Conservation (phyloP, 306 rosid genomes). For the peach (Prunus persica) region Prunus_persica_NCBIv2 NC_034012.1:7136001-7136500, state of each 20-base stretch:
- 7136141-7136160: neutral
- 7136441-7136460: conserved; percentile 24
- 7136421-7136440: conserved; percentile 5
- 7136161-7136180: neutral
- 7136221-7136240: too few species aligned
- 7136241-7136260: too few species aligned
- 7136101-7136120: conserved; percentile 27
- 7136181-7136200: too few species aligned
- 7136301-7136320: conserved; percentile 68
- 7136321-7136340: conserved; percentile 39
- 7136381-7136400: conserved; percentile 42
- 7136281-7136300: neutral
- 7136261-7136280: too few species aligned
- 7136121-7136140: conserved; percentile 59
- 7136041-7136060: conserved; percentile 46
- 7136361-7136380: conserved; percentile 26
- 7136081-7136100: conserved; percentile 30
- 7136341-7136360: conserved; percentile 38
- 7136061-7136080: conserved; percentile 35
- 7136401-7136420: conserved; percentile 9
- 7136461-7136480: conserved; percentile 28
- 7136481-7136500: conserved; percentile 14
- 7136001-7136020: conserved; percentile 36
- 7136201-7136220: too few species aligned
- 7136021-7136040: conserved; percentile 42